Evolutionary conservation across 2,329 filamentous ascomycete species (phyloP).

Genomic region (Pseudogymnoascus sp.): DNA sequence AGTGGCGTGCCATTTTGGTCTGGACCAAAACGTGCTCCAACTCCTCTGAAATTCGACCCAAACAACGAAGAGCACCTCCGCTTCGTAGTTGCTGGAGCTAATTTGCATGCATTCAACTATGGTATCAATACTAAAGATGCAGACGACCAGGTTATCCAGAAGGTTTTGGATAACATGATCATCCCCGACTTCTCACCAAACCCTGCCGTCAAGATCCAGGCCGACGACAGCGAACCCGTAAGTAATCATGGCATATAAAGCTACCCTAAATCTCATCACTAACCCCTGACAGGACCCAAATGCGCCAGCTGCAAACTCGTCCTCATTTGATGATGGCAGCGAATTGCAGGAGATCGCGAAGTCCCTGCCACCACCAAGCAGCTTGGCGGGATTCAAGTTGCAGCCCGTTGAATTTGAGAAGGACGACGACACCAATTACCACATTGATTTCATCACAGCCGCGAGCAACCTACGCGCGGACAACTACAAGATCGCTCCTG

Average conservation of each 20-base stretch:
- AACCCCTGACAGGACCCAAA: conserved; percentile 60
- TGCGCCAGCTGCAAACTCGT: conserved; percentile 43
- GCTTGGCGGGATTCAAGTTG: conserved; percentile 80
- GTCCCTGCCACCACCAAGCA: conserved; percentile 69
- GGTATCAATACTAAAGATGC: conserved; percentile 79
- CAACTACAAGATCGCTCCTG: conserved; percentile 93
- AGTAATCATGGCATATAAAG: conserved; percentile 27
- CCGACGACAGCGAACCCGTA: conserved; percentile 84
- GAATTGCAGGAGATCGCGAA: conserved; percentile 67
- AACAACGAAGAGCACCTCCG: conserved; percentile 79
- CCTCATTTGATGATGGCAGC: conserved; percentile 61
- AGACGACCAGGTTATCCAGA: conserved; percentile 64
- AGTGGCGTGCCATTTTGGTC: conserved; percentile 94
- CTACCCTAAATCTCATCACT: conserved; percentile 15
- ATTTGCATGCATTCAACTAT: conserved; percentile 96
- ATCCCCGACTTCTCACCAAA: conserved; percentile 91
- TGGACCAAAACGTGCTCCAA: conserved; percentile 91
- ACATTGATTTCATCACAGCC: conserved; percentile 98
- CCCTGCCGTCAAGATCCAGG: conserved; percentile 90
- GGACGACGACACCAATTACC: conserved; percentile 94
- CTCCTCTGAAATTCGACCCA: conserved; percentile 80
- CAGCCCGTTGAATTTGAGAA: conserved; percentile 96
- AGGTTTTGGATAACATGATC: conserved; percentile 85
- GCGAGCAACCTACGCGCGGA: conserved; percentile 93
- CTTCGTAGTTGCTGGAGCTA: conserved; percentile 82